Evolutionary conservation across 768 basidiomycete genomes (phyloP), one percentile per base, ranked within the genome.

Genomic region (Kwoniella bestiolae): DNA sequence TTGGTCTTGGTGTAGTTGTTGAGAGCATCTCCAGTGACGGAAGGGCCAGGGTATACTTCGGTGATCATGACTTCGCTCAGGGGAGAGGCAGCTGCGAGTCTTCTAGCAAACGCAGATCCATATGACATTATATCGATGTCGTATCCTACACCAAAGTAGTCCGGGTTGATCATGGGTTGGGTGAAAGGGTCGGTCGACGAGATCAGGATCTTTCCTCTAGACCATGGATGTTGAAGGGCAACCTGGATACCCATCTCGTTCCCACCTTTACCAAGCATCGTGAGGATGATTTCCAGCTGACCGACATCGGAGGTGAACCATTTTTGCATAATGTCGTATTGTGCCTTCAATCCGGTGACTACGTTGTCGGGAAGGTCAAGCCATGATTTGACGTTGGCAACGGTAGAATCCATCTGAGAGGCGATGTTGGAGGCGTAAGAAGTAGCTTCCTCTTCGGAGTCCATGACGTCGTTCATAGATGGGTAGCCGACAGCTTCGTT

Each of bases 51-150:
- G 8, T 76, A 69, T 6, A 82, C 74, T 78, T 88, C 87, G n/a
- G 56, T 70, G 75, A 84, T 80, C 62, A 88, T 74, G 7, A 82
- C 76, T 5, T 75, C 69, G 53, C 77, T 84, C 3, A 90, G 80
- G 0, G 89, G 89, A 1, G 83, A 79, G 1, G 86, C 84, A 8
- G 82, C 70, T 0, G 85, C 87, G 45, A 90, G 74, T 61, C 73
- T 83, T 31, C 89, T 84, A n/a, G 85, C 87, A 55, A 89, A 83
- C 76, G 87, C 87, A 60, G 88, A 79, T 32, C 86, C 88, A 44
- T 72, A 72, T 23, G 41, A 45, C 61, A 76, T 74, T 31, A 78
- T 76, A 56, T 78, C 77, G 41, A 74, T 78, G 61, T 78, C 77
- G 65, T 76, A 78, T 16, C 77, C 77, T 25, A 78, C 77, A 41